phyloP scores from a whole-genome alignment of 768 basidiomycete genomes.

The Mycena amicta region DNA sequence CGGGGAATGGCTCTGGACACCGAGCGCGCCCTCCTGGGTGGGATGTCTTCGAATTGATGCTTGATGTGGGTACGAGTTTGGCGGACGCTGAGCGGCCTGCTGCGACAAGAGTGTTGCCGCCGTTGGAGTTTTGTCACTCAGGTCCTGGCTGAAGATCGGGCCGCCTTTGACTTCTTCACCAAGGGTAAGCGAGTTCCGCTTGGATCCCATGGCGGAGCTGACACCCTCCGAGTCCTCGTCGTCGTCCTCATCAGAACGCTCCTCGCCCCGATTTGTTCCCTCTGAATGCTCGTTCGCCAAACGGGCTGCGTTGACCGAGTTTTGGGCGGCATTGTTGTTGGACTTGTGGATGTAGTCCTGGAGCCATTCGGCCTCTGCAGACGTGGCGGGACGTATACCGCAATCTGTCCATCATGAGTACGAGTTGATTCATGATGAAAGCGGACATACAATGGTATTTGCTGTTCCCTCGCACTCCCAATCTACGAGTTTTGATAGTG shows the following conservation, averaged over 20 bases:
- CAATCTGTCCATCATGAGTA: constrained; percentile 62
- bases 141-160: constrained; percentile 58
- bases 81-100: constrained; percentile 65
- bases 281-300: constrained; percentile 73
- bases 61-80: constrained; percentile 64
- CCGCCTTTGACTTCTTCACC: constrained; percentile 64
- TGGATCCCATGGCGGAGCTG: constrained; percentile 62
- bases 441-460: constrained; percentile 91
- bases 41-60: constrained; percentile 79
- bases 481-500: constrained; percentile 90
- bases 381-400: constrained; percentile 89
- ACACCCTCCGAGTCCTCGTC: constrained; percentile 83
- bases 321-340: constrained; percentile 81
- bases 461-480: constrained; percentile 92
- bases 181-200: constrained; percentile 73
- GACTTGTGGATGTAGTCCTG: constrained; percentile 92
- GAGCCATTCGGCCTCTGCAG: constrained; percentile 88
- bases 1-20: constrained; percentile 59
- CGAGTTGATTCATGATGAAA: constrained; percentile 32
- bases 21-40: constrained; percentile 55
- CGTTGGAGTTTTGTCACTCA: constrained; percentile 86
- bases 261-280: constrained; percentile 59
- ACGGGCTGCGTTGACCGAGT: constrained; percentile 74
- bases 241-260: constrained; percentile 80
- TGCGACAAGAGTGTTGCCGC: constrained; percentile 76